These are phyloP conservation scores for Cyberlindnera suaveolens DNA, from an alignment of 805 yeast species.

Conservation along the genomic window DNA sequence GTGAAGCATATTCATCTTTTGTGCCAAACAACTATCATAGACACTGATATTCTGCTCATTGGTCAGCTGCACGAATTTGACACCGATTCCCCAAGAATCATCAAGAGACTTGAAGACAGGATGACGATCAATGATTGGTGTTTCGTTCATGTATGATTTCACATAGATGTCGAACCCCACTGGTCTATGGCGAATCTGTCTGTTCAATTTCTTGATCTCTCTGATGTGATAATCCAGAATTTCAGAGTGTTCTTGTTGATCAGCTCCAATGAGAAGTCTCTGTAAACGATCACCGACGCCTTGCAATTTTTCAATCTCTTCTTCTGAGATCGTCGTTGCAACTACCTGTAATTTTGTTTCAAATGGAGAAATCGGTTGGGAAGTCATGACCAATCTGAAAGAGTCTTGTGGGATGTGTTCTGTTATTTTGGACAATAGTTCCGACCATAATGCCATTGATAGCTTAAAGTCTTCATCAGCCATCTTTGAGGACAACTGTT, in stretches of 20 bases:
- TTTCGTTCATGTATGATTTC: constrained; percentile 31
- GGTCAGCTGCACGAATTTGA: constrained; percentile 23
- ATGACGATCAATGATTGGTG: constrained; percentile 14
- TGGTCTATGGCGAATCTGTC: constrained; percentile 18
- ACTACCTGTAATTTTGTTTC: constrained; percentile 28
- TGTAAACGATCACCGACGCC: constrained; percentile 12
- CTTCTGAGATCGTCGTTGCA: constrained; percentile 26
- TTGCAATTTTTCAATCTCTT: constrained; percentile 23
- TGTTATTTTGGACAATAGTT: constrained; percentile 34
- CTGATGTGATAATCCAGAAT: constrained; percentile 15
- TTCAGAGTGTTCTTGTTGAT: constrained; percentile 6
- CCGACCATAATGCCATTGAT: constrained; percentile 48
- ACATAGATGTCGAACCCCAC: constrained; percentile 34
- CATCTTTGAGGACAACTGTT: constrained; percentile 27
- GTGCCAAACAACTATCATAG: constrained; percentile 21
- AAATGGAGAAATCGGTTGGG: constrained; percentile 10
- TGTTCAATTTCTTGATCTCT: constrained; percentile 16
- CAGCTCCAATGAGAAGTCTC: constrained; percentile 3
- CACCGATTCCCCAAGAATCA: constrained; percentile 29
- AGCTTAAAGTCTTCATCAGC: constrained; percentile 66
- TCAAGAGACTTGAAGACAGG: constrained; percentile 19
- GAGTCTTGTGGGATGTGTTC: constrained; percentile 28
- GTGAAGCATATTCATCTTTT: constrained; percentile 21
- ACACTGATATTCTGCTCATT: constrained; percentile 10
- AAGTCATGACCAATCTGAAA: constrained; percentile 29